Conservation (phyloP, 768 basidiomycete species). For the Rubroboletus pulcherrimus region DNA sequence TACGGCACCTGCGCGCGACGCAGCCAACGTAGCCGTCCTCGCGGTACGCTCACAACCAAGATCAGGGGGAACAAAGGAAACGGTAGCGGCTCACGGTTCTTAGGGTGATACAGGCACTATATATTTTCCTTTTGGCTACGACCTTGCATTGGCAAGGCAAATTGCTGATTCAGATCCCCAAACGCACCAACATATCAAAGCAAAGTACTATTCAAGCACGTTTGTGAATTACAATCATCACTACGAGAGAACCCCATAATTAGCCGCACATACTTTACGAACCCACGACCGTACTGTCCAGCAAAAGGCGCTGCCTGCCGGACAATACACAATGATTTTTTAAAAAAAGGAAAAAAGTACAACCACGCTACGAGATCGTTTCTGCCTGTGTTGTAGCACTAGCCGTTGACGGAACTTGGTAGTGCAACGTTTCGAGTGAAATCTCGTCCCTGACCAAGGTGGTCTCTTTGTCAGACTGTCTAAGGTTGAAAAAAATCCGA, state of each 20-base stretch:
- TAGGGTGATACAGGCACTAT: too few species aligned
- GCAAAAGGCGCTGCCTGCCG: too few species aligned
- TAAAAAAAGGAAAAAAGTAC: too few species aligned
- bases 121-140: background rate
- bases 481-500: constrained; percentile 30
- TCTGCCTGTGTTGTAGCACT: background rate
- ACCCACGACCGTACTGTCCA: too few species aligned
- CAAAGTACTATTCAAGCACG: background rate
- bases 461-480: constrained; percentile 8
- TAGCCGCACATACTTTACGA: too few species aligned
- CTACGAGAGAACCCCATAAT: too few species aligned
- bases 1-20: too few species aligned
- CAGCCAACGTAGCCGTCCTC: too few species aligned
- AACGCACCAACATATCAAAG: background rate
- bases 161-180: background rate
- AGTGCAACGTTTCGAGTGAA: constrained; percentile 6
- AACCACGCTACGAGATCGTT: background rate
- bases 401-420: background rate
- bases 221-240: background rate
- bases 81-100: constrained; percentile 22
- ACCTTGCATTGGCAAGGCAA: background rate
- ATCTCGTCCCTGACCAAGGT: background rate
- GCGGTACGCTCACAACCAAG: constrained; percentile 22
- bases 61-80: constrained; percentile 43
- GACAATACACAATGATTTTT: too few species aligned